phyloP scores from a whole-genome alignment of 306 rosid genomes.

The Sesbania bispinosa region DNA sequence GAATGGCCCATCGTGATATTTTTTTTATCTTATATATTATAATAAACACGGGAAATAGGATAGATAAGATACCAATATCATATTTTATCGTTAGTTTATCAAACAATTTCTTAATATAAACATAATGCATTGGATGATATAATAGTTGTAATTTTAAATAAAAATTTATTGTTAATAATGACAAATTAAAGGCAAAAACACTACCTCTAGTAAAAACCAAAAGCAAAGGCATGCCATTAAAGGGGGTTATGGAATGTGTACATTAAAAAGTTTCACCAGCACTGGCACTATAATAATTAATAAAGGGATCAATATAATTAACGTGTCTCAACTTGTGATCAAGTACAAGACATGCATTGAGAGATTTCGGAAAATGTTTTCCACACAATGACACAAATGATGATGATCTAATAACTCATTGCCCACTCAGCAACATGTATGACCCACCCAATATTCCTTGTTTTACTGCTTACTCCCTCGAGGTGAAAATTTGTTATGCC shows the following conservation, averaged over 20 bases:
- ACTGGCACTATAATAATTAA: neutral
- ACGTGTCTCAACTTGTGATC: neutral
- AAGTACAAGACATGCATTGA: slow-evolving; percentile 34
- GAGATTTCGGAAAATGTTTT: slow-evolving; percentile 36
- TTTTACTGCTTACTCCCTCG: too few species aligned
- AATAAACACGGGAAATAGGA: too few species aligned
- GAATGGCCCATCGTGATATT: too few species aligned
- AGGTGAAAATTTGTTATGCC: too few species aligned
- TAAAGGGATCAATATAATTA: slow-evolving; percentile 3
- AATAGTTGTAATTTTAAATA: too few species aligned
- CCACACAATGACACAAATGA: slow-evolving; percentile 20
- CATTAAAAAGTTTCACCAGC: slow-evolving; percentile 7
- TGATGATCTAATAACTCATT: neutral
- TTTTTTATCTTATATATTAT: too few species aligned
- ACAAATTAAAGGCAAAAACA: too few species aligned
- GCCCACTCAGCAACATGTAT: neutral
- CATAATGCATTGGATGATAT: too few species aligned
- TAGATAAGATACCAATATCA: too few species aligned
- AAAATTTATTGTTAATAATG: too few species aligned
- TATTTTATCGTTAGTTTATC: too few species aligned
- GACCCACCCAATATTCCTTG: slow-evolving; percentile 3
- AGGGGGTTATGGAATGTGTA: slow-evolving; percentile 30
- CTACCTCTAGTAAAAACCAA: neutral
- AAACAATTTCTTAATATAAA: too few species aligned
- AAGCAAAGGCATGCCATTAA: slow-evolving; percentile 37